phyloP scores from a whole-genome alignment of 1,284 basidiomycete genomes.

The Termitomyces sp. region DNA sequence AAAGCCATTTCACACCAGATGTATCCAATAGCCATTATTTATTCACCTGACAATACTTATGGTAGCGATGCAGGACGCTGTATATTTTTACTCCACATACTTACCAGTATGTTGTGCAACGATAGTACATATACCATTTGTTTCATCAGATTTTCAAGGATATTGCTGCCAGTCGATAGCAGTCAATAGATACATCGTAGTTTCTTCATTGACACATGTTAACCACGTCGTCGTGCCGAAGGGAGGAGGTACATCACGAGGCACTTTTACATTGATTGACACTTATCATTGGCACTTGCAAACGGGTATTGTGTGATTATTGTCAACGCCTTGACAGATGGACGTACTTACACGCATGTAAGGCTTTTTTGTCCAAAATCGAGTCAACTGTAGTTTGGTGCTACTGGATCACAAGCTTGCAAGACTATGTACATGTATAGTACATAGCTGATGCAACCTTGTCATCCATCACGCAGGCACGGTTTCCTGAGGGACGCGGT shows the following conservation, averaged over 20 bases:
- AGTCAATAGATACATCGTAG: too few relatives aligned
- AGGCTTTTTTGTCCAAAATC: too few relatives aligned
- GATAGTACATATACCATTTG: conserved; percentile 16
- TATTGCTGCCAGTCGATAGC: conserved; percentile 5
- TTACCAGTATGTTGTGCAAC: conserved; percentile 10
- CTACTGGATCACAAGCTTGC: too few relatives aligned
- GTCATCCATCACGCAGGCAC: too few relatives aligned
- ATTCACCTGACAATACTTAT: conserved; percentile 10
- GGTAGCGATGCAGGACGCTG: conserved; percentile 15
- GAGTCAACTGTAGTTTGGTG: too few relatives aligned
- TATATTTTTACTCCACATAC: conserved; percentile 11
- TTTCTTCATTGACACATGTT: conserved; percentile 17
- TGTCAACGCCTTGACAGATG: conserved; percentile 19
- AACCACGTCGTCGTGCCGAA: conserved; percentile 6
- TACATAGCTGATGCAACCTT: too few relatives aligned
- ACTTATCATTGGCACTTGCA: too few relatives aligned
- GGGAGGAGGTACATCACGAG: too few relatives aligned
- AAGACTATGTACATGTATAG: too few relatives aligned
- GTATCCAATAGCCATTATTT: conserved; percentile 1
- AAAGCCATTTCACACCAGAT: conserved; percentile 16
- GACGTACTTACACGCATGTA: too few relatives aligned
- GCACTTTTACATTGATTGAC: conserved; percentile 9
- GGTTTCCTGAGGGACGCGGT: too few relatives aligned
- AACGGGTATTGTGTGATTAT: too few relatives aligned
- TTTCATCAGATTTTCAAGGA: conserved; percentile 14